Percentiles rank a stretch among this genome's conserved stretches.
Conservation (phyloP, 1,139 yeast species). For the Yamadazyma oceani region DNA sequence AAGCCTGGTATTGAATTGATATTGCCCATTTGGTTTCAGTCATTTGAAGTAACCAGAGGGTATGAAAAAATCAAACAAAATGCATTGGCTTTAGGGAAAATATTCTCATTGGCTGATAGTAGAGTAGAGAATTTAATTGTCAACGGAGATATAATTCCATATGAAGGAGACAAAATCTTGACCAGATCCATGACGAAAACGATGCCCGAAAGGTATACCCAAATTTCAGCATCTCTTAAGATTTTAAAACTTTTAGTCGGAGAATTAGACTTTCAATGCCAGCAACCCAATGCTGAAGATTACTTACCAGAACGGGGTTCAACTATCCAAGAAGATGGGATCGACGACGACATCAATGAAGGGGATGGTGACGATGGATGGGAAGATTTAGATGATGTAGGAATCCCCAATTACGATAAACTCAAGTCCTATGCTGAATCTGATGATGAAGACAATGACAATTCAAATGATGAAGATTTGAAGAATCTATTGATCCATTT, state of each 20-base stretch:
- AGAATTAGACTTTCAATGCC: conserved; percentile 65
- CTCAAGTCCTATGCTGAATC: conserved; percentile 52
- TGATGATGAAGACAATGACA: conserved; percentile 42
- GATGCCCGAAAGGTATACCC: conserved; percentile 64
- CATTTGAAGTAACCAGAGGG: conserved; percentile 81
- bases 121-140: conserved; percentile 56
- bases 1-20: conserved; percentile 25
- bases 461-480: conserved; percentile 41
- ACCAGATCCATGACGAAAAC: conserved; percentile 82
- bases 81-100: conserved; percentile 61
- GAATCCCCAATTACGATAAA: conserved; percentile 60
- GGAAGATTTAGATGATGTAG: conserved; percentile 77
- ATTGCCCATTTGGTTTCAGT: conserved; percentile 72
- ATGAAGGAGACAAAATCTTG: conserved; percentile 60
- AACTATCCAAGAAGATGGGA: conserved; percentile 21
- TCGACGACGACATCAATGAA: conserved; percentile 37
- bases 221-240: conserved; percentile 67
- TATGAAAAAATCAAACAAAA: conserved; percentile 71
- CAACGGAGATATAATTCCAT: conserved; percentile 75
- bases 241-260: conserved; percentile 68
- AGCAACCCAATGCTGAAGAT: conserved; percentile 44
- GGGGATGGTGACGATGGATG: conserved; percentile 63
- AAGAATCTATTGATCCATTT: conserved; percentile 53
- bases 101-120: conserved; percentile 59
- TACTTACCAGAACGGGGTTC: conserved; percentile 27